Percentiles rank a stretch among this genome's conserved stretches.
These are phyloP conservation scores for Entomortierella lignicola DNA, from an alignment of 192 early-diverging fungal species.

Conservation along the genomic window DNA sequence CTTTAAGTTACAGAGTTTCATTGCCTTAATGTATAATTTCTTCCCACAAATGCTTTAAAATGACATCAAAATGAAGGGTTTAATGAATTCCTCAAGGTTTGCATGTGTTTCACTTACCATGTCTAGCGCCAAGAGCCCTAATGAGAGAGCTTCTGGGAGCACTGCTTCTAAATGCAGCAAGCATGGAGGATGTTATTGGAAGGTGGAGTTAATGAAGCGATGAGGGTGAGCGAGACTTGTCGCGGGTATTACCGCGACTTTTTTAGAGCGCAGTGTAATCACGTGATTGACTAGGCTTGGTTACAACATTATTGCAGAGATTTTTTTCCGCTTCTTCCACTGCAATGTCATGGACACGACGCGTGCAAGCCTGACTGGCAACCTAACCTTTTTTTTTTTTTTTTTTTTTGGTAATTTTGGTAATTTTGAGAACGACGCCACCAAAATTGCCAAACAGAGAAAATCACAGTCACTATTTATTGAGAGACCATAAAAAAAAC, in stretches of 20 bases:
- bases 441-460: not conserved
- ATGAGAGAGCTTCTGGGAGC: not conserved
- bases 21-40: too few species aligned
- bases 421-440: constrained; percentile 2
- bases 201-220: not conserved
- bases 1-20: too few species aligned
- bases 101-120: constrained; percentile 11
- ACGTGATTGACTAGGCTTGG: too few species aligned
- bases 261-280: not conserved
- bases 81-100: not conserved
- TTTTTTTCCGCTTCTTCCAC: too few species aligned
- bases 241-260: not conserved
- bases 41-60: too few species aligned
- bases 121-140: not conserved
- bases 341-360: too few species aligned
- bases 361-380: too few species aligned
- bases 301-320: too few species aligned
- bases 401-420: not conserved
- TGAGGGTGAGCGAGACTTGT: not conserved
- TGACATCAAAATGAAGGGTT: not conserved
- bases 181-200: constrained; percentile 12
- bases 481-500: not conserved
- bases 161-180: constrained; percentile 17
- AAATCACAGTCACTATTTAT: constrained; percentile 16
- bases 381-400: too few species aligned